These are phyloP conservation scores for Vanrija sp. DNA, from an alignment of 1,284 basidiomycete species.

Conservation along the genomic window DNA sequence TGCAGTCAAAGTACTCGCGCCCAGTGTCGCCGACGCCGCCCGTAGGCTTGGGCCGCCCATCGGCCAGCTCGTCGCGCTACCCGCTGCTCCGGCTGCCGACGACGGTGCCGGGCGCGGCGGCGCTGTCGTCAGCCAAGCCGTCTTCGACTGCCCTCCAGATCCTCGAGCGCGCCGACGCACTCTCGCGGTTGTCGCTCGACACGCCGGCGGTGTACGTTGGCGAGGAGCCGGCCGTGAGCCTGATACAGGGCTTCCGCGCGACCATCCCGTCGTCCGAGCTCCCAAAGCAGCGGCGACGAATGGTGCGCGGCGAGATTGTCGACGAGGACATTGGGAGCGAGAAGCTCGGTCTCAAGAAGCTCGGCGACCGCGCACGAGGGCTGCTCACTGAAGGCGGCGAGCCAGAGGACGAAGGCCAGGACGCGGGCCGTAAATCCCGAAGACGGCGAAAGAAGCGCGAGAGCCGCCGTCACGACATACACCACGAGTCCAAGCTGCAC, in stretches of 20 bases:
- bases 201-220: slow-evolving; percentile 56
- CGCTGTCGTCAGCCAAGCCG: slow-evolving; percentile 8
- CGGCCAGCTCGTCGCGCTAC: slow-evolving; percentile 12
- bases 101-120: slow-evolving; percentile 55
- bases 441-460: slow-evolving; percentile 58
- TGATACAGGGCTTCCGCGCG: slow-evolving; percentile 82
- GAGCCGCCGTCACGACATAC: slow-evolving; percentile 64
- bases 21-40: neutral
- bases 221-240: slow-evolving; percentile 54
- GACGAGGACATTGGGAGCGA: slow-evolving; percentile 67
- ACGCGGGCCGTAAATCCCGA: slow-evolving; percentile 52
- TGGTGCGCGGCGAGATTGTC: slow-evolving; percentile 57
- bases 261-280: slow-evolving; percentile 83
- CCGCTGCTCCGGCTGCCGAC: slow-evolving; percentile 59
- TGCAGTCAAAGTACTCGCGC: slow-evolving; percentile 59
- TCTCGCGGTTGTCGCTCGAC: slow-evolving; percentile 68
- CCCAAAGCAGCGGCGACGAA: slow-evolving; percentile 66
- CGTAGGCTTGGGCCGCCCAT: neutral
- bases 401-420: slow-evolving; percentile 19
- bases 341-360: slow-evolving; percentile 68
- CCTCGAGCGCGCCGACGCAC: slow-evolving; percentile 71
- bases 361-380: slow-evolving; percentile 72
- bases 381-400: slow-evolving; percentile 57
- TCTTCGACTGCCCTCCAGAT: slow-evolving; percentile 76
- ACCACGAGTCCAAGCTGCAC: slow-evolving; percentile 63